These are phyloP conservation scores for Durusdinium trenchii DNA, from an alignment of 73 alveolate genomes.

Conservation along the genomic window DNA sequence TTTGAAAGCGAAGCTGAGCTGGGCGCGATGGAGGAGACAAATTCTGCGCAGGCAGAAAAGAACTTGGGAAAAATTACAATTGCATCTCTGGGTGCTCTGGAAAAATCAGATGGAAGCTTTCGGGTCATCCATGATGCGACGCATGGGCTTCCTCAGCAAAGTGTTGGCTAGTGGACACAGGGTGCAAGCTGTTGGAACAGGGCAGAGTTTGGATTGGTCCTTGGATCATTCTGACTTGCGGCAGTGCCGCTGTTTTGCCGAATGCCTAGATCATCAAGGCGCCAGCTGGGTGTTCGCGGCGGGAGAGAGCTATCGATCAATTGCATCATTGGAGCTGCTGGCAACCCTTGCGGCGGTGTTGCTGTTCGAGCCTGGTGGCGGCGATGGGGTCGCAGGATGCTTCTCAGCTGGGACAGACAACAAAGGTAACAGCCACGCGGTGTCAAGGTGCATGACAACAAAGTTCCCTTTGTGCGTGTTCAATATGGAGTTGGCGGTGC, in stretches of 20 bases:
- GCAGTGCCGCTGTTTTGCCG: background rate
- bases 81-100: conserved; percentile 38
- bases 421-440: background rate
- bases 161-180: background rate
- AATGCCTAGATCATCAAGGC: background rate
- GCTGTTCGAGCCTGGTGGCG: background rate
- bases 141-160: background rate
- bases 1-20: conserved; percentile 2
- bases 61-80: background rate
- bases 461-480: background rate
- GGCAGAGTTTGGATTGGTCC: conserved; percentile 7
- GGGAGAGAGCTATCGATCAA: conserved; percentile 2
- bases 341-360: background rate
- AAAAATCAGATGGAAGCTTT: conserved; percentile 14
- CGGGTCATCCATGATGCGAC: conserved; percentile 51
- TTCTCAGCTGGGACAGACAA: conserved; percentile 26
- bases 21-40: conserved; percentile 38
- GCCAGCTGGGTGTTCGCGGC: conserved; percentile 22
- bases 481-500: background rate
- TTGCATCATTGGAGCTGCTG: conserved; percentile 50
- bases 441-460: background rate
- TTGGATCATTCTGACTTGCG: background rate
- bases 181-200: background rate
- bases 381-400: background rate
- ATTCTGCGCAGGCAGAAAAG: background rate